Evolutionary conservation across 2,329 filamentous ascomycete genomes (phyloP), one percentile per base, ranked within the genome.

Genomic region (Nothophoma quercina): DNA sequence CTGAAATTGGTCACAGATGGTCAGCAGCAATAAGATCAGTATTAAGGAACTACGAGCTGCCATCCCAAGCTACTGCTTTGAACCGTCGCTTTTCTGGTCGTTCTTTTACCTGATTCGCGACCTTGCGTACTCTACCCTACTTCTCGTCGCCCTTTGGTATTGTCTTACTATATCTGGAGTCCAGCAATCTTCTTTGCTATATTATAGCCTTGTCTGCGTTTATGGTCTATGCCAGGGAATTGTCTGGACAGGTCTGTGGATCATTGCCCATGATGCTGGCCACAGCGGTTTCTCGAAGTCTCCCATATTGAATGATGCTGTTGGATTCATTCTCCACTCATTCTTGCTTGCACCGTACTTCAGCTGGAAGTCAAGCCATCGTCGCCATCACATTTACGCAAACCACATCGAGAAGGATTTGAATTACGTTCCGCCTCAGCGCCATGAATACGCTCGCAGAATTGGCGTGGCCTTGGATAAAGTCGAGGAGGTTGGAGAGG

Each of bases 341-440:
- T 39, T 39, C 21, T 9, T 39, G 22, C 35, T 39, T 22, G 35
- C 35, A 15, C 35, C 35, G 5, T 39, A 39, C 21, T 39, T 39
- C 13, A 39, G 35, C 21, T n/a, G n/a, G 21, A 39, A 39, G 22
- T 39, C 35, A 9, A 25, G 21, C 22, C 35, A 39, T 16, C 35
- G 21, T n/a, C 35, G 35, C 21, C 35, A 39, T 9, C 35, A 39
- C 7, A 39, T 39, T 22, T 39, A 39, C 35, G 35, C 35, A 12
- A 25, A 39, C 13, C 35, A 25, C 13, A 39, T 39, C 21, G 35
- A 39, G 35, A 39, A 39, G 22, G 35, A 39, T 25, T n/a, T 39
- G 19, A 39, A 25, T 7, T 39, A 39, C 35, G 13, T 39, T 4
- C 35, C 35, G n/a, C 35, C 35, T 25, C n/a, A 26, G 21, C 35